Evolutionary conservation across 2,329 filamentous ascomycete species (phyloP).

Genomic region (Alternaria gansuensis): DNA sequence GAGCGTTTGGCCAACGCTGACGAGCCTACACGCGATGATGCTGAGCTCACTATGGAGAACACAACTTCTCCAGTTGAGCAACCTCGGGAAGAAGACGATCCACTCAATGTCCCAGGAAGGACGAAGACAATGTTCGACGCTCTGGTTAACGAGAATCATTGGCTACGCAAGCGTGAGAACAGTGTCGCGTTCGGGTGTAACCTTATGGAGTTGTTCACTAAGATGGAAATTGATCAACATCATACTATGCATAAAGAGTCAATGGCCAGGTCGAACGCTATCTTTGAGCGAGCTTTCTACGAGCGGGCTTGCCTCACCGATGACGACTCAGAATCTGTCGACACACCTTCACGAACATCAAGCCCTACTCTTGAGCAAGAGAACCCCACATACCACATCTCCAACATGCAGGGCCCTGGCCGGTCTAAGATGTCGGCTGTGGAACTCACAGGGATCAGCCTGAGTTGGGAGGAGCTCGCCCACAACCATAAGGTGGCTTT

Average conservation of each 20-base stretch:
- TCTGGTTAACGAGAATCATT: conserved; percentile 42
- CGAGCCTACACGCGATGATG: conserved; percentile 12
- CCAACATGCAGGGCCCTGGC: conserved; percentile 5
- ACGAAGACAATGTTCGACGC: conserved; percentile 35
- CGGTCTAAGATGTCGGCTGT: conserved; percentile 22
- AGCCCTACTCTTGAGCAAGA: conserved; percentile 4
- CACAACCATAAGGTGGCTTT: conserved; percentile 16
- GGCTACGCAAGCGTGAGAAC: conserved; percentile 41
- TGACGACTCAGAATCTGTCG: conserved; percentile 12
- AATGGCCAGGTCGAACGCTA: conserved; percentile 8
- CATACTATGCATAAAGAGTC: conserved; percentile 2
- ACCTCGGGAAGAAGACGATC: conserved; percentile 23
- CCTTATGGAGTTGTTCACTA: conserved; percentile 22
- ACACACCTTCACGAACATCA: conserved; percentile 6
- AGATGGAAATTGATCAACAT: conserved; percentile 15
- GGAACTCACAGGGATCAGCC: conserved; percentile 16
- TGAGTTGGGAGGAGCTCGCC: conserved; percentile 20
- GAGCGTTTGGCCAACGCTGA: conserved; percentile 25
- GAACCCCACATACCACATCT: conserved; percentile 10
- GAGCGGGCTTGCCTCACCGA: conserved; percentile 20
- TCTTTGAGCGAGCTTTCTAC: background rate
- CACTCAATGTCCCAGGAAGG: conserved; percentile 23
- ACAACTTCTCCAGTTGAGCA: conserved; percentile 20
- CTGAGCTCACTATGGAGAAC: conserved; percentile 9
- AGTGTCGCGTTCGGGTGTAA: conserved; percentile 28